Evolutionary conservation across 2,329 filamentous ascomycete species (phyloP).

Genomic region (Epichloe glyceriae): DNA sequence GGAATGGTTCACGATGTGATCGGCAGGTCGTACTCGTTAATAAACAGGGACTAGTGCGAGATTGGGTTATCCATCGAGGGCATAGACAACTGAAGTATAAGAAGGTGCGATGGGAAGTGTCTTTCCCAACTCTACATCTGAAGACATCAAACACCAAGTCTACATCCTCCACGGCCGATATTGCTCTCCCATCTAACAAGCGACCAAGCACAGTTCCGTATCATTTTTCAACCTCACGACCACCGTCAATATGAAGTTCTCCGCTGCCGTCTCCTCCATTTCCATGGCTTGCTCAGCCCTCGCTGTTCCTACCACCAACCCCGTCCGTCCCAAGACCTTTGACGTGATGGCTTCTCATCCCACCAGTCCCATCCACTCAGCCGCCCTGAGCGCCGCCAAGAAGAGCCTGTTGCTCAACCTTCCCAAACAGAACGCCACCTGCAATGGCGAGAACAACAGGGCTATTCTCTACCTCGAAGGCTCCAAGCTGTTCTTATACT

Average conservation of each 20-base stretch:
- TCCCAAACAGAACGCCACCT: slow-evolving; percentile 33
- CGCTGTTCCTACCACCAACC: slow-evolving; percentile 12
- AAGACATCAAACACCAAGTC: neutral
- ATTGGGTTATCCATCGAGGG: too few species aligned
- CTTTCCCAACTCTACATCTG: neutral
- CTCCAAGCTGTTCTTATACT: slow-evolving; percentile 34
- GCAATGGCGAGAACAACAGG: slow-evolving; percentile 26
- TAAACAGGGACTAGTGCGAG: too few species aligned
- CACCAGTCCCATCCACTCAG: slow-evolving; percentile 34
- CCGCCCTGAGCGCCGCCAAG: slow-evolving; percentile 29
- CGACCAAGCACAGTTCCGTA: neutral
- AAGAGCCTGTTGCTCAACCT: slow-evolving; percentile 31
- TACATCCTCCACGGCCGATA: neutral
- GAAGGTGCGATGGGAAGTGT: neutral
- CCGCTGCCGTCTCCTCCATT: slow-evolving; percentile 13
- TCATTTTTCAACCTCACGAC: neutral
- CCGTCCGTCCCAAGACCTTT: slow-evolving; percentile 25
- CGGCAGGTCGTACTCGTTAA: too few species aligned
- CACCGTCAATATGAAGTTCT: slow-evolving; percentile 17
- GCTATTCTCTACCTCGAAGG: slow-evolving; percentile 39
- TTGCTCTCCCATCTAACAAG: neutral
- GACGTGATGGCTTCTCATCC: slow-evolving; percentile 36
- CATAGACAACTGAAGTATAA: neutral
- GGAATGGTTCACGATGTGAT: too few species aligned
- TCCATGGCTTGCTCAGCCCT: slow-evolving; percentile 15